Base-by-base conservation (phyloP, 2,329 filamentous ascomycete species). In the Epicoccum nigrum region DNA sequence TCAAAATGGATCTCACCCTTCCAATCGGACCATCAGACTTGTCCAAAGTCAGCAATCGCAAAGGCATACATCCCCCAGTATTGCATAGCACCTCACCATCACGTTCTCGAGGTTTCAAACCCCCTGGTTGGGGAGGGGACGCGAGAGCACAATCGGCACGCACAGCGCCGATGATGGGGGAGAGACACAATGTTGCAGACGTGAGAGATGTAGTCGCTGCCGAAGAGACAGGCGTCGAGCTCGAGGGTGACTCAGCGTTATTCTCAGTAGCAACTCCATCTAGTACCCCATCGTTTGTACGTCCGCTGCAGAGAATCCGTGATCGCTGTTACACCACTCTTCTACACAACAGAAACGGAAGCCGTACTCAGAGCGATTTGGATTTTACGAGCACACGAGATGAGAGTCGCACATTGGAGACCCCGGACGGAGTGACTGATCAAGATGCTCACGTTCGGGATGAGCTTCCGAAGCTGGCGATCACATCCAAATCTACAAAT, bases 1-100 rank as follows among this genome's bases (percentile, higher is more conserved):
- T 70, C 13, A 60, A 61, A 6, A 51, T 71, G 25, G 65, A 66
- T 33, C 55, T 72, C 12, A 61, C 58, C 7, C 52, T 71, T 30
- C 68, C 68, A 13, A 40, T 49, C 1, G 45, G 55, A 17, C 40
- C 65, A 2, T 57, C 60, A 27, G 46, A 60, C 28, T 38, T 69
- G 8, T 65, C 65, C 31, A 33, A 60, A 39, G 63, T 57, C 17
- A 50, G 48, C 28, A 25, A 42, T 30, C 32, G 25, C 51, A 60
- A 28, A 7, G 32, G 12, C 4, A 43, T 41, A 16, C 59, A 57
- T n/a, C 39, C 49, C 12, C 16, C 48, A 9, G 30, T 56, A 1
- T 13, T 58, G n/a, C 58, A 47, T 19, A 63, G 48, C 32, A 38
- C 68, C 34, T 59, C 54, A 16, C 54, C 61, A 12, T 56, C 62